Evolutionary conservation across 345 rosid species (phyloP).

Genomic region (Aurinia saxatilis): DNA sequence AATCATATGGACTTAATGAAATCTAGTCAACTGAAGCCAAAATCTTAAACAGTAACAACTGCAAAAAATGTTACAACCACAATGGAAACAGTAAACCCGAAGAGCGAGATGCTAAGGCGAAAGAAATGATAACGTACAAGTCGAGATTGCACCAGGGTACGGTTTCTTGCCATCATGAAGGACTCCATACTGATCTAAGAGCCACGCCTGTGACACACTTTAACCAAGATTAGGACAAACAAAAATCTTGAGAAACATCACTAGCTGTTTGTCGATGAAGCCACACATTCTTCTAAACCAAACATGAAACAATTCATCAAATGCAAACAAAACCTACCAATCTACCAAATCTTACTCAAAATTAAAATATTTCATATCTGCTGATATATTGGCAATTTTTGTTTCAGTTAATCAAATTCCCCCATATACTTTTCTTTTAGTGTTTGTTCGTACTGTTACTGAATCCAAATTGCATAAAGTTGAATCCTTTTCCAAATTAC

Average conservation of each 20-base stretch:
- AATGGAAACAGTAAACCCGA: slow-evolving; percentile 1
- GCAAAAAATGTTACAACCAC: not conserved
- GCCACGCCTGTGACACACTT: slow-evolving; percentile 62
- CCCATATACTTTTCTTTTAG: too few relatives aligned
- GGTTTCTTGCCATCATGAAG: slow-evolving; percentile 94
- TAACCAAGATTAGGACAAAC: not conserved
- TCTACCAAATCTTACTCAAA: not conserved
- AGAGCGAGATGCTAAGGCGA: slow-evolving; percentile 12
- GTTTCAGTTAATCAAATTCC: slow-evolving; percentile 10
- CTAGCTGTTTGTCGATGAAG: not conserved
- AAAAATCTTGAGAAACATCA: not conserved
- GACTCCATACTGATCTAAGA: slow-evolving; percentile 93
- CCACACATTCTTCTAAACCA: not conserved
- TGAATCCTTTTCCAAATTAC: not conserved
- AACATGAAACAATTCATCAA: not conserved
- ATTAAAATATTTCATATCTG: not conserved
- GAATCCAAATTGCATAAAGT: too few relatives aligned
- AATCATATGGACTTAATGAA: not conserved
- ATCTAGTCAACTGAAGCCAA: not conserved
- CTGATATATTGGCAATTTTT: not conserved
- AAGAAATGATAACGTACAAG: slow-evolving; percentile 48
- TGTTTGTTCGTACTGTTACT: too few relatives aligned
- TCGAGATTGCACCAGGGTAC: slow-evolving; percentile 81
- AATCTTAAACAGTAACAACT: not conserved
- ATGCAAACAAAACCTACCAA: not conserved